phyloP scores from a whole-genome alignment of 2,329 filamentous ascomycete species.

The Talaromyces pinophilus region DNA sequence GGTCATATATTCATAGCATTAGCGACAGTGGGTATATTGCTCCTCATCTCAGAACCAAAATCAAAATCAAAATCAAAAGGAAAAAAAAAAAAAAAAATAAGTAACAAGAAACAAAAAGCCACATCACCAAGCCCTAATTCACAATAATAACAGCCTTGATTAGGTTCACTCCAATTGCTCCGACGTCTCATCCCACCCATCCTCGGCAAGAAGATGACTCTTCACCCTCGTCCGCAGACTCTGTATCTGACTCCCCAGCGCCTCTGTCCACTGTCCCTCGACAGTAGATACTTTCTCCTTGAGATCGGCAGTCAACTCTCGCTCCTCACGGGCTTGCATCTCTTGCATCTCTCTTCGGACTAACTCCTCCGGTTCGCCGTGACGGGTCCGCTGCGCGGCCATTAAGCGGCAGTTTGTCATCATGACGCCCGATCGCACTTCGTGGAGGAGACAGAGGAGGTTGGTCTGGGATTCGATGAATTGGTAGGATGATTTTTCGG shows the following conservation, averaged over 20 bases:
- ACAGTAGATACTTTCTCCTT: constrained; percentile 92
- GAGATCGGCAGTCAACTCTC: constrained; percentile 74
- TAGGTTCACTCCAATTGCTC: constrained; percentile 52
- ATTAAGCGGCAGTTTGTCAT: constrained; percentile 67
- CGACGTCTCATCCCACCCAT: constrained; percentile 80
- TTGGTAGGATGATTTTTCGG: constrained; percentile 90
- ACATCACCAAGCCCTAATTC: constrained; percentile 8
- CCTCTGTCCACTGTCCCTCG: constrained; percentile 86
- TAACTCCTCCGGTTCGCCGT: constrained; percentile 45
- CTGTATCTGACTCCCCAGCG: constrained; percentile 75
- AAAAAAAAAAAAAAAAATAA: constrained; percentile 11
- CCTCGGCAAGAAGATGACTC: constrained; percentile 70
- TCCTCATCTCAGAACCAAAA: background rate
- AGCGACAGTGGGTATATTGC: constrained; percentile 24
- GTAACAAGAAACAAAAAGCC: constrained; percentile 16
- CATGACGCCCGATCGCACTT: constrained; percentile 79
- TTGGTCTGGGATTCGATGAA: constrained; percentile 96
- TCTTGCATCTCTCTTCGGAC: constrained; percentile 54
- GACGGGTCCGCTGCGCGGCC: constrained; percentile 62
- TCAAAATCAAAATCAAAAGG: background rate
- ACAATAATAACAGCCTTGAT: background rate
- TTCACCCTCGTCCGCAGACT: constrained; percentile 73
- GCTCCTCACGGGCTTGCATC: constrained; percentile 67
- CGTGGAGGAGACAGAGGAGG: constrained; percentile 82
- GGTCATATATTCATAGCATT: background rate